Conservation (phyloP, 345 rosid genomes). For the Ceriops tagal region DNA sequence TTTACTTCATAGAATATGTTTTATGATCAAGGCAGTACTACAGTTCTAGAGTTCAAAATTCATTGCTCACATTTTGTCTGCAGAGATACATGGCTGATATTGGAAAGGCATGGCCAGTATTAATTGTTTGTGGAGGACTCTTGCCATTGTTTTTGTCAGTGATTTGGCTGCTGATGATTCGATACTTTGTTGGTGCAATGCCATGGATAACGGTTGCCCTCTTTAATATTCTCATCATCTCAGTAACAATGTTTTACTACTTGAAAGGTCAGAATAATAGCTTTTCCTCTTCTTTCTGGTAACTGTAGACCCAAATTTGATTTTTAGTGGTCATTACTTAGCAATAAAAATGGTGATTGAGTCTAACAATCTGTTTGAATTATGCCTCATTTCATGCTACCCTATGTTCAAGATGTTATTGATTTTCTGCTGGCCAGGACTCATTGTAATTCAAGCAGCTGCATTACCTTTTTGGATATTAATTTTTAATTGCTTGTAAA, state of each 20-base stretch:
- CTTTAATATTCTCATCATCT: constrained; percentile 71
- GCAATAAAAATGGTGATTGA: not conserved
- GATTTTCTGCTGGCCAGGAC: constrained; percentile 4
- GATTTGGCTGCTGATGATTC: constrained; percentile 85
- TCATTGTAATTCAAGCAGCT: not conserved
- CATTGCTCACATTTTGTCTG: constrained; percentile 18
- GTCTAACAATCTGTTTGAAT: not conserved
- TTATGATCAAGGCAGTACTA: not conserved
- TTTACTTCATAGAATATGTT: not conserved
- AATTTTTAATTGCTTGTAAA: not conserved
- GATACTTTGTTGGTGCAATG: constrained; percentile 92
- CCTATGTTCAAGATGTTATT: not conserved
- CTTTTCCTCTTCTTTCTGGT: constrained; percentile 2
- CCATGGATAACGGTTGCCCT: constrained; percentile 93
- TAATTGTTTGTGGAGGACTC: constrained; percentile 92
- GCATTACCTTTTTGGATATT: not conserved
- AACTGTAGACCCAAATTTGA: not conserved
- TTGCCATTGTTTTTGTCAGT: constrained; percentile 83
- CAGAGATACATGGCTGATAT: constrained; percentile 96
- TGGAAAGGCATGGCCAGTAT: constrained; percentile 92
- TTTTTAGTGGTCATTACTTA: not conserved
- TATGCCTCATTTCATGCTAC: not conserved
- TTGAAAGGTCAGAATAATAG: constrained; percentile 57
- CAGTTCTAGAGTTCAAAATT: constrained; percentile 9
- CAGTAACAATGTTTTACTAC: constrained; percentile 81